Evolutionary conservation across 129 eudicot species (phyloP), one percentile per base, ranked within the genome.

Genomic region (Chrysanthemum lavandulifolium): DNA sequence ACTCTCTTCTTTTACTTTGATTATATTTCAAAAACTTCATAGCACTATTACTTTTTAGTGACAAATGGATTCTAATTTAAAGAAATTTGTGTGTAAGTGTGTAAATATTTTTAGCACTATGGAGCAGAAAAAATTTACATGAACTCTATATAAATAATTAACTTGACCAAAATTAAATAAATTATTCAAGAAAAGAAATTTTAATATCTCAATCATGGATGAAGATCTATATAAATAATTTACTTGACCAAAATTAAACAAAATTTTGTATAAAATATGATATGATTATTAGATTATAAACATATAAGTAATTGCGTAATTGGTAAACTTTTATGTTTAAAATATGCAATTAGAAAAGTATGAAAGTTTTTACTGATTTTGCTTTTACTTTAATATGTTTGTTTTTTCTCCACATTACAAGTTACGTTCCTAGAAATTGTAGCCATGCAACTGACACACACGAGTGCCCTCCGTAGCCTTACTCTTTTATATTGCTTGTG

Each of bases 391-490:
- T 51, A 43, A 40, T 72, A 23, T 11, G 13, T 4, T 13, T 12
- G 6, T 27, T 13, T 52, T 65, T 33, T 62, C 40, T 56, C 3
- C 12, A 67, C 58, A 71, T 71, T 45, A 63, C 75, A 43, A 63
- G 68, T 63, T 78, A 75, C 82, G 84, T 81, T 80, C 87, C 77
- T 79, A 48, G 86, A 77, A 74, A 73, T 65, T 78, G 81, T 84
- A 81, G 88, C 94, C 96, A 90, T 81, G 89, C 93, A 90, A 76
- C 82, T 71, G 91, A 85, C 91, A 87, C 85, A 83, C 97, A 87
- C 94, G 90, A 87, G 83, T 79, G 91, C 65, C 72, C 50, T 50
- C 71, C 52, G 18, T 62, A 78, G 65, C 69, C 58, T 27, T 40
- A 6, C 45, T 68, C 25, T 68, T 68, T 49, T 66, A 6, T 49